Base-by-base conservation (phyloP, 257 asterid species). In the Gardenia jasminoides region DNA sequence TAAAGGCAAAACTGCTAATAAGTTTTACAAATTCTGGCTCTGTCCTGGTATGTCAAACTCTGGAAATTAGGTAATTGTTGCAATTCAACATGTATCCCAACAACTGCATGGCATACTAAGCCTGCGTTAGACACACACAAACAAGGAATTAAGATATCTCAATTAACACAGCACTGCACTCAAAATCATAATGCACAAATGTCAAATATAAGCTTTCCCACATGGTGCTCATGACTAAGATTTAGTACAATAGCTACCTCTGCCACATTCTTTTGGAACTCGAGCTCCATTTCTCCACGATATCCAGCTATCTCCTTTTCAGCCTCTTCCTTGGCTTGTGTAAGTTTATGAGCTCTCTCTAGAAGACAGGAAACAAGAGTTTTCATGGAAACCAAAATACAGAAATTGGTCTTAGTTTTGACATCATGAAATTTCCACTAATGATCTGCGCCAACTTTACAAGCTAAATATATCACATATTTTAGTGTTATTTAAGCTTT, bases 301-400 rank as follows among this genome's bases (percentile, higher is more conserved):
- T 75, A 15, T 39, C 70, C 73, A 44, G 72, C 83, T 3, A 77
- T 17, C 83, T 75, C 83, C 36, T 68, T 67, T 67, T 75, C 72
- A 68, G 76, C 61, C 74, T 80, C 80, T 24, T 68, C 65, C 74
- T 61, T 80, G 76, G 80, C 83, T 75, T 58, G 66, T 68, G 68
- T 41, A 33, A 80, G 80, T 52, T 56, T 80, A 22, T 36, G 77
- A 13, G 30, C 4, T 80, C 71, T 80, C 54, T 47, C 83, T 80
- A 48, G 52, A 61, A 75, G 44, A 62, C 13, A 15, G 44, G 52
- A 56, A 24, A 62, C 15, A 19, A 20, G 36, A 52, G 67, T 36
- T 39, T 36, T 31, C 20, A 43, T 22, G 56, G 17, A 44, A 44
- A 48, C 70, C 10, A 13, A 64, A 26, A 47, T 2, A 52, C 2